phyloP scores from a whole-genome alignment of 2,329 filamentous ascomycete species.

The Shiraia sp. region DNA sequence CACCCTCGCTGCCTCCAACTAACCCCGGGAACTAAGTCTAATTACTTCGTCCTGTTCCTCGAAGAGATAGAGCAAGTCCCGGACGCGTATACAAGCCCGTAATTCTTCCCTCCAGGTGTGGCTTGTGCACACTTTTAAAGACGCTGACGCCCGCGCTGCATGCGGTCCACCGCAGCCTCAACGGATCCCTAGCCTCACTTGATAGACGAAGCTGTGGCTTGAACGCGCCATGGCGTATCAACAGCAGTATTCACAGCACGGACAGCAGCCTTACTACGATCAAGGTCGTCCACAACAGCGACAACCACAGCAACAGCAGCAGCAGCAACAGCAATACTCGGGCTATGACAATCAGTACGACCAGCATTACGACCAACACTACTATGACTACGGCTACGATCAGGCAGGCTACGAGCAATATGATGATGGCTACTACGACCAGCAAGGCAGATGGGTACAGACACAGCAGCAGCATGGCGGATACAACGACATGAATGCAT shows the following conservation, averaged over 20 bases:
- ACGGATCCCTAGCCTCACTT: conserved; percentile 23
- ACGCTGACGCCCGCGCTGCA: conserved; percentile 21
- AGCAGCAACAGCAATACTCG: conserved; percentile 30
- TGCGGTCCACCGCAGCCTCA: conserved; percentile 20
- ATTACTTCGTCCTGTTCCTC: too few species aligned
- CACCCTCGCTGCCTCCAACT: too few species aligned
- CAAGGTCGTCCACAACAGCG: conserved; percentile 20
- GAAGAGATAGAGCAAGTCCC: too few species aligned
- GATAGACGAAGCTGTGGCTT: conserved; percentile 21
- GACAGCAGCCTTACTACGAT: conserved; percentile 39
- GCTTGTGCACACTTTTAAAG: conserved; percentile 7
- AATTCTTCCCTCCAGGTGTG: not conserved
- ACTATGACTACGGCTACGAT: conserved; percentile 41
- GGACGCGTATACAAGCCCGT: not conserved
- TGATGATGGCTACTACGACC: conserved; percentile 40
- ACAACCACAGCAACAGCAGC: too few species aligned
- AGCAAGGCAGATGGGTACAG: conserved; percentile 34
- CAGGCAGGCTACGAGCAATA: conserved; percentile 41
- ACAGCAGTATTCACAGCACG: conserved; percentile 44
- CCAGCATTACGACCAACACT: conserved; percentile 34
- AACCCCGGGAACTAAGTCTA: too few species aligned
- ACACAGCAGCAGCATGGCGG: conserved; percentile 27
- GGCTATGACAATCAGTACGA: conserved; percentile 35
- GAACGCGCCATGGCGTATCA: conserved; percentile 45
- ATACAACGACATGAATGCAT: conserved; percentile 29